A percentile compares a stretch with the other conserved stretches of the same genome.
Conservation (phyloP, 2,329 filamentous ascomycete species). For the Fusarium verrucosum region DNA sequence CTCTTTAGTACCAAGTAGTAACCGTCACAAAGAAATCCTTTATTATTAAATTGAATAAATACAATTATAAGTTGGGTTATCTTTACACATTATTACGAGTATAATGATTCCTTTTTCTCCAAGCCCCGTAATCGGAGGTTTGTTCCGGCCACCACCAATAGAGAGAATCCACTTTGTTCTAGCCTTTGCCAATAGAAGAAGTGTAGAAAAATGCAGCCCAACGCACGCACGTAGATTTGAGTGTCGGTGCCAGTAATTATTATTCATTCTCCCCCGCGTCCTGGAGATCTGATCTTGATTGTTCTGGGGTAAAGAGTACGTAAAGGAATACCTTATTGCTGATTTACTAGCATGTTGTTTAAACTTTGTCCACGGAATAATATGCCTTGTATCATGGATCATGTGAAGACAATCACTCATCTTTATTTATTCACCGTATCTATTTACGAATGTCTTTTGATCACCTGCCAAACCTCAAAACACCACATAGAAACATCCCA, state of each 20-base stretch:
- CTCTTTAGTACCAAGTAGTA: no score
- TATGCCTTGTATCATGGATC: not conserved
- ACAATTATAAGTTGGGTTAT: no score
- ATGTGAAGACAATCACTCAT: not conserved
- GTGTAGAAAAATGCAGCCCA: not conserved
- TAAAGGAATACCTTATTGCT: not conserved
- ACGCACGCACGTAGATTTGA: conserved; percentile 6
- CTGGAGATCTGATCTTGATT: conserved; percentile 6
- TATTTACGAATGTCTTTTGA: not conserved
- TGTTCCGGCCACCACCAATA: not conserved
- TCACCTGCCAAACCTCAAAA: conserved; percentile 16
- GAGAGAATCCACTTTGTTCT: conserved; percentile 34
- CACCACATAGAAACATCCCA: conserved; percentile 6
- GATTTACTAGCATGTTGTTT: not conserved
- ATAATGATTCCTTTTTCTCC: not conserved
- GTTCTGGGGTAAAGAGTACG: conserved; percentile 34
- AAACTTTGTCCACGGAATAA: not conserved
- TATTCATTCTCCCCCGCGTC: conserved; percentile 22
- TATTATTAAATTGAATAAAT: not conserved
- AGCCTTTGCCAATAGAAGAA: conserved; percentile 28
- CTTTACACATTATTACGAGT: no score
- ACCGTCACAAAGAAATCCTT: no score
- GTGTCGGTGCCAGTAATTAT: conserved; percentile 17
- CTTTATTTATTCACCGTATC: not conserved
- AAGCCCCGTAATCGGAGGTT: conserved; percentile 23